Conservation (phyloP, 2,329 filamentous ascomycete species). For the Monosporascus ibericus region DNA sequence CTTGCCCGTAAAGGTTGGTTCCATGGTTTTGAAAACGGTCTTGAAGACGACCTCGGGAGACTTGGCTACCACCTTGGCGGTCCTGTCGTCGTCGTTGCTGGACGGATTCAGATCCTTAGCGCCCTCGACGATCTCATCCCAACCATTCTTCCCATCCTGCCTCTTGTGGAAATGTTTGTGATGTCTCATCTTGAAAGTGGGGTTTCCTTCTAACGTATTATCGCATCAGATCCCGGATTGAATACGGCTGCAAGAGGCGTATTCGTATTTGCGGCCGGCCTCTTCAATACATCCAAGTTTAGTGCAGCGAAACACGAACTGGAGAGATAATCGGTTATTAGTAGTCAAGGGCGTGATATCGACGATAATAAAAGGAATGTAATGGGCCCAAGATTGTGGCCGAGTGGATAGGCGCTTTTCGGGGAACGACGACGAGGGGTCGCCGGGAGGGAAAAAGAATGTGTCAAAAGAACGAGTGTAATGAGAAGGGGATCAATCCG, state of each 20-base stretch:
- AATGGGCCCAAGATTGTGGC: slow-evolving; percentile 17
- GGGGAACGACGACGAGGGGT: slow-evolving; percentile 3
- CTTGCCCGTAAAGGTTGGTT: slow-evolving; percentile 34
- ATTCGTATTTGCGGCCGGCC: neutral
- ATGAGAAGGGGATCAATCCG: neutral
- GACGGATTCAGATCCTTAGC: slow-evolving; percentile 23
- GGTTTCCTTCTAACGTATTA: slow-evolving; percentile 9
- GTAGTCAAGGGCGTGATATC: slow-evolving; percentile 1
- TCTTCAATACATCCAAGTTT: slow-evolving; percentile 1
- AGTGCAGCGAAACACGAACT: neutral
- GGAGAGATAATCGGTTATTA: neutral
- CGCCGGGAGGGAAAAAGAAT: neutral
- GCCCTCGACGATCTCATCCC: slow-evolving; percentile 19
- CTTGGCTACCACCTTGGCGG: slow-evolving; percentile 11
- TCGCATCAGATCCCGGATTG: neutral
- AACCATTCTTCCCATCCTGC: slow-evolving; percentile 12
- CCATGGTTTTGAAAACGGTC: slow-evolving; percentile 37
- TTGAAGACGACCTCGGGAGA: slow-evolving; percentile 25
- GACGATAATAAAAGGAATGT: slow-evolving; percentile 14
- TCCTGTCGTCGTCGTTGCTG: slow-evolving; percentile 5
- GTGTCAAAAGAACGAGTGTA: neutral
- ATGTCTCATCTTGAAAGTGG: slow-evolving; percentile 8
- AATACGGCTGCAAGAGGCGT: too few relatives aligned
- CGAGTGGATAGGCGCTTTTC: slow-evolving; percentile 6
- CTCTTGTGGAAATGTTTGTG: slow-evolving; percentile 21